These are phyloP conservation scores for Henckelia pumila DNA, from an alignment of 257 asterid genomes.

Conservation along the genomic window DNA sequence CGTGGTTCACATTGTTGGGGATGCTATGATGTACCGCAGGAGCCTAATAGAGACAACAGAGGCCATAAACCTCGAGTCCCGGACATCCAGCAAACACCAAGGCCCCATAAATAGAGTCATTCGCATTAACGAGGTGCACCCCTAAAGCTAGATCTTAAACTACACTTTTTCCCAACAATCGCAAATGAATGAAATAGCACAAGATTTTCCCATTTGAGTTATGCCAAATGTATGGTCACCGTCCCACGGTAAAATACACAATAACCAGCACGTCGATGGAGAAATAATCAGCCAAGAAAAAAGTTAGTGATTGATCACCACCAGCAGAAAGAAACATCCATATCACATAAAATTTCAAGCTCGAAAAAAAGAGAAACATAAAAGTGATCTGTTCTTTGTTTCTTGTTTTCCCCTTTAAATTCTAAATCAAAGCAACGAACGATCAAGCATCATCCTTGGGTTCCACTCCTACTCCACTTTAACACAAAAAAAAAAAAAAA, in stretches of 20 bases:
- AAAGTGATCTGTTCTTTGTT: constrained; percentile 6
- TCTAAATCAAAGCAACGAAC: neutral
- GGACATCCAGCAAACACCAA: neutral
- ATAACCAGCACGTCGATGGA: neutral
- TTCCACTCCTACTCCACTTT: neutral
- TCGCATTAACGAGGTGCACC: neutral
- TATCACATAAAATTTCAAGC: neutral
- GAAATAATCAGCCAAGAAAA: neutral
- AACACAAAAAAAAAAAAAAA: constrained; percentile 4
- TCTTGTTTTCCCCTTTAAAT: neutral
- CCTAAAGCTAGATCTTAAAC: neutral
- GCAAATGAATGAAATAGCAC: neutral
- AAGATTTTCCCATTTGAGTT: neutral
- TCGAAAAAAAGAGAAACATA: neutral
- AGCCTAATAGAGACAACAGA: neutral
- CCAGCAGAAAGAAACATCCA: too few relatives aligned
- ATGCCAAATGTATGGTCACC: neutral
- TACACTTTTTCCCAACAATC: neutral
- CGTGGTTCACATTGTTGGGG: neutral
- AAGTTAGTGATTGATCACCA: neutral
- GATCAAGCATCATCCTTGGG: neutral
- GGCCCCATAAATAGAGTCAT: neutral
- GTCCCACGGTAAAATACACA: neutral
- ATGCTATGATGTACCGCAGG: neutral
- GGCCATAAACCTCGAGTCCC: neutral